These are phyloP conservation scores for Stemphylium beticola DNA, from an alignment of 2,329 filamentous ascomycete genomes.

Conservation along the genomic window DNA sequence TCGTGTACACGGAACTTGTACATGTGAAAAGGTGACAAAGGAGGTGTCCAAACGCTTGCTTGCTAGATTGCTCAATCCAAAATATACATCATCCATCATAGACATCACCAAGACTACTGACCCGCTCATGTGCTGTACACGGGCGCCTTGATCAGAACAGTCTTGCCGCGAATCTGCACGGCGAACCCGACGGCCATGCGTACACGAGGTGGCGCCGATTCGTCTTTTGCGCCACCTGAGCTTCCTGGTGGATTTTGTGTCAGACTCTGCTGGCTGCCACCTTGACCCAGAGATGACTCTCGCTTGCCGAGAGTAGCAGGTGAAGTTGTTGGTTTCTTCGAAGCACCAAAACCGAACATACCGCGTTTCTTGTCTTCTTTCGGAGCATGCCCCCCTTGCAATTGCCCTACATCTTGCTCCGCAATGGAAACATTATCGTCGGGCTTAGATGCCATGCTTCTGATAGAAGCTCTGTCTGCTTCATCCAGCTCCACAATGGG, in stretches of 20 bases:
- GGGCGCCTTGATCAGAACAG: slow-evolving; percentile 57
- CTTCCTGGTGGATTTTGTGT: slow-evolving; percentile 49
- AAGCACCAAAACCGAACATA: slow-evolving; percentile 54
- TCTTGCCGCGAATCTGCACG: slow-evolving; percentile 57
- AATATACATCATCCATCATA: slow-evolving; percentile 2
- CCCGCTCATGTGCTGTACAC: slow-evolving; percentile 49
- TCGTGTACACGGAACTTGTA: slow-evolving; percentile 10
- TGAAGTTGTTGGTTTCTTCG: slow-evolving; percentile 44
- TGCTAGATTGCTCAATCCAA: slow-evolving; percentile 27
- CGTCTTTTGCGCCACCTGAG: slow-evolving; percentile 48
- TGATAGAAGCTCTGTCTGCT: slow-evolving; percentile 49
- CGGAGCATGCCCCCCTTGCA: slow-evolving; percentile 33
- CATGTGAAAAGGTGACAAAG: slow-evolving; percentile 16
- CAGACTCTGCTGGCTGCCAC: slow-evolving; percentile 46
- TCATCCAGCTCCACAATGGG: slow-evolving; percentile 52
- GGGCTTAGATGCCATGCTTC: slow-evolving; percentile 41
- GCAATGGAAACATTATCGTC: slow-evolving; percentile 37
- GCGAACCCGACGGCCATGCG: slow-evolving; percentile 56
- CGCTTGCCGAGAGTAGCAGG: slow-evolving; percentile 48
- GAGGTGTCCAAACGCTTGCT: slow-evolving; percentile 15
- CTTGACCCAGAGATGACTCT: slow-evolving; percentile 47
- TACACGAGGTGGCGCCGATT: slow-evolving; percentile 52
- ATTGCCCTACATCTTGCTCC: slow-evolving; percentile 44
- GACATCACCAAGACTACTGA: not conserved
- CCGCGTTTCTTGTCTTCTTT: slow-evolving; percentile 46